phyloP scores from a whole-genome alignment of 345 rosid genomes.

The Sisymbrium irio region DNA sequence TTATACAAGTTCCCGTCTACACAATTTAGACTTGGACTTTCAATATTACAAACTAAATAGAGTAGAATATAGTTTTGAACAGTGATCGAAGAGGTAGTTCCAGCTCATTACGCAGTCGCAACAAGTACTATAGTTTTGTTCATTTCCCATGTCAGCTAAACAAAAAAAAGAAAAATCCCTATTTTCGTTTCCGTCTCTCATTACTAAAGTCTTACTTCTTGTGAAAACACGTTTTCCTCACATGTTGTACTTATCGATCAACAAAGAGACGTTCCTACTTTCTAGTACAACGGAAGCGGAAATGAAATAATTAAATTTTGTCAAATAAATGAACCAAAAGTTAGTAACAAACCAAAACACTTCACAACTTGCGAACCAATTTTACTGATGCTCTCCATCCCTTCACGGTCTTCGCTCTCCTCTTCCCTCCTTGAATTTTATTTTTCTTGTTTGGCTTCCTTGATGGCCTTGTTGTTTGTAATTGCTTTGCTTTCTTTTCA shows the following conservation, averaged over 20 bases:
- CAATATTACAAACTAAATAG: not conserved
- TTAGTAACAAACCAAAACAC: not conserved
- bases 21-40: not conserved
- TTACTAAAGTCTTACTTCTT: not conserved
- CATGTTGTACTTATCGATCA: not conserved
- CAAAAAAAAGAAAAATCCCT: not conserved
- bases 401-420: too few species aligned
- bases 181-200: not conserved
- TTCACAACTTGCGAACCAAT: not conserved
- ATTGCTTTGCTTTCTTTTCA: too few species aligned
- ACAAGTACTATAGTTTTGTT: not conserved
- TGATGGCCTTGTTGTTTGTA: too few species aligned
- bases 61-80: not conserved
- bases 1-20: not conserved
- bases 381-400: too few species aligned
- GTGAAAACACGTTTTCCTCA: not conserved
- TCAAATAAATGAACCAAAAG: not conserved
- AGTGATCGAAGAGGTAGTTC: not conserved
- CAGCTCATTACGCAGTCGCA: not conserved
- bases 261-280: not conserved
- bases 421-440: too few species aligned
- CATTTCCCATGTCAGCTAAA: not conserved
- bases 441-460: too few species aligned
- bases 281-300: too few species aligned
- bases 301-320: not conserved